These are phyloP conservation scores for Castanospermum australe DNA, from an alignment of 306 rosid species.

Conservation along the genomic window DNA sequence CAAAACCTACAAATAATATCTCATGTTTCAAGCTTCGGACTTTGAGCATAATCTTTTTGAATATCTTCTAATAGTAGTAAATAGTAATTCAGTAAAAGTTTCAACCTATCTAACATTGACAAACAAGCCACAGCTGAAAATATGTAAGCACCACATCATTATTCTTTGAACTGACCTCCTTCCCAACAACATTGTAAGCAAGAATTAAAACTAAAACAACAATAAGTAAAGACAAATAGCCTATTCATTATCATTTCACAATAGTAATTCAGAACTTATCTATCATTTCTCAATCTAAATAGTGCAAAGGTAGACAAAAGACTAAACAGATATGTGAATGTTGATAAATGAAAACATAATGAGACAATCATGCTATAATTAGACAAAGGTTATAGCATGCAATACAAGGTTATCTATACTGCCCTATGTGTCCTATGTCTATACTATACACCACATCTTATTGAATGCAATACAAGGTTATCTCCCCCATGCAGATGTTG, in stretches of 20 bases:
- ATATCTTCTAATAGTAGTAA: not conserved
- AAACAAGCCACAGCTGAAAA: not conserved
- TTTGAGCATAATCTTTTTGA: not conserved
- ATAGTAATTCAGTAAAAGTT: not conserved
- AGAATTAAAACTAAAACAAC: not conserved
- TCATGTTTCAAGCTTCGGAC: not conserved
- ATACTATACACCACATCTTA: not conserved
- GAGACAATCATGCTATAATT: not conserved
- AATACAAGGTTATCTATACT: no score
- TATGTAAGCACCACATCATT: not conserved
- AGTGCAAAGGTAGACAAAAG: not conserved
- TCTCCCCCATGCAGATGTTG: not conserved
- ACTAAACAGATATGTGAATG: not conserved
- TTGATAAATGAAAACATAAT: not conserved
- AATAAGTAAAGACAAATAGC: not conserved
- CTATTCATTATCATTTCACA: not conserved
- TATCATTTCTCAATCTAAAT: not conserved
- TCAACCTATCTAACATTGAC: not conserved
- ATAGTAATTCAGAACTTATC: not conserved
- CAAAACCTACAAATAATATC: constrained; percentile 47
- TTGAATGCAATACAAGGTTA: not conserved
- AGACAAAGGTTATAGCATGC: not conserved
- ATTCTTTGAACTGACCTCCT: constrained; percentile 3
- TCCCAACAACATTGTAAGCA: constrained; percentile 1
- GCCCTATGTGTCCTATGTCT: not conserved